Conservation (phyloP, 345 rosid species). For the Citrus mangshanensis region DNA sequence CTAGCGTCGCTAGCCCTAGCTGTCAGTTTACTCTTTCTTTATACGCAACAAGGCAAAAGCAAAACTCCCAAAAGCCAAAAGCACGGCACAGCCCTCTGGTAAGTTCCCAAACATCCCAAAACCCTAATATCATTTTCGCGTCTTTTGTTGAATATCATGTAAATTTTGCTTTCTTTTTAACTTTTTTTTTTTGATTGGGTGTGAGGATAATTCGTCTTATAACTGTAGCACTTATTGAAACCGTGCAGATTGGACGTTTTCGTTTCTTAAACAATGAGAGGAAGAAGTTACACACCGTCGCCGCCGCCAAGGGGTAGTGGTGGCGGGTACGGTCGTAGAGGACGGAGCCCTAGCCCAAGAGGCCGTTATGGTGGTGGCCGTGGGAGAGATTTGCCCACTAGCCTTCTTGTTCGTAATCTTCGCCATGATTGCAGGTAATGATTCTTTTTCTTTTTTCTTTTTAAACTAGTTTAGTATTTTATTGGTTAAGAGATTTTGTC, state of each 20-base stretch:
- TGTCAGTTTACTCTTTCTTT: background rate
- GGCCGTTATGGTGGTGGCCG: conserved; percentile 68
- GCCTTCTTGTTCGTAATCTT: conserved; percentile 95
- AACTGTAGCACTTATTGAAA: background rate
- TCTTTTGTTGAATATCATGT: background rate
- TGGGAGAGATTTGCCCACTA: conserved; percentile 85
- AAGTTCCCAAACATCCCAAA: background rate
- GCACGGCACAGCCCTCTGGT: background rate
- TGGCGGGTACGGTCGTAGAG: conserved; percentile 62
- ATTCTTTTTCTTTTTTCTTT: too few relatives aligned
- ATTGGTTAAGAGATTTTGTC: background rate
- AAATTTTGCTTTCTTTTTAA: background rate
- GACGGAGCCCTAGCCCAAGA: conserved; percentile 83
- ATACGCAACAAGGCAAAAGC: background rate
- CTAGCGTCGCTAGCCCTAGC: background rate
- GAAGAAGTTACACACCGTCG: conserved; percentile 83
- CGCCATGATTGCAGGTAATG: conserved; percentile 92
- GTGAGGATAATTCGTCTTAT: background rate
- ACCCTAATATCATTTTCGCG: background rate
- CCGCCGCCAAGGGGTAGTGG: conserved; percentile 57
- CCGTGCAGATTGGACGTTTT: background rate
- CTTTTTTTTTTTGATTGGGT: background rate
- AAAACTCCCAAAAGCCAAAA: background rate
- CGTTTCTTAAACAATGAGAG: conserved; percentile 53
- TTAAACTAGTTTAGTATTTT: background rate